phyloP scores from a whole-genome alignment of 2,329 filamentous ascomycete species.

The Fusarium concolor region DNA sequence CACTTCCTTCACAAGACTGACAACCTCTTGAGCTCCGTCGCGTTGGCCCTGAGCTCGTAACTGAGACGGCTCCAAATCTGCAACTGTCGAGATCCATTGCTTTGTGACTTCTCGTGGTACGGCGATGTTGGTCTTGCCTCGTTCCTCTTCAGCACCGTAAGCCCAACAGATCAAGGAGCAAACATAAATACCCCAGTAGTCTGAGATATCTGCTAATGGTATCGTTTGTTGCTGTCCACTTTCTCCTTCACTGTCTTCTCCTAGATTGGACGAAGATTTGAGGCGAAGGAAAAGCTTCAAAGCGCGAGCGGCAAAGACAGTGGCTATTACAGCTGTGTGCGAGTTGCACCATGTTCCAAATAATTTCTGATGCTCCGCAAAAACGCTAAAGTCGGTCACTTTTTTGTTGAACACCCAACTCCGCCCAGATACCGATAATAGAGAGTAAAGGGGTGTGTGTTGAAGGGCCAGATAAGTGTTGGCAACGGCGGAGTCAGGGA shows the following conservation, averaged over 20 bases:
- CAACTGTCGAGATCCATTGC: slow-evolving; percentile 56
- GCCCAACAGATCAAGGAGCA: slow-evolving; percentile 71
- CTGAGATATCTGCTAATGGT: slow-evolving; percentile 55
- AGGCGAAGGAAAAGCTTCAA: slow-evolving; percentile 59
- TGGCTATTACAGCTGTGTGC: slow-evolving; percentile 58
- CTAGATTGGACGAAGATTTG: slow-evolving; percentile 3
- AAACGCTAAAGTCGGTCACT: slow-evolving; percentile 57
- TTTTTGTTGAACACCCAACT: slow-evolving; percentile 70
- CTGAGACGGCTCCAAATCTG: slow-evolving; percentile 55
- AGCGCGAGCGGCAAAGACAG: slow-evolving; percentile 63
- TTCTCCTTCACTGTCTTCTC: slow-evolving; percentile 8
- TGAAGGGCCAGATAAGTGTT: slow-evolving; percentile 68
- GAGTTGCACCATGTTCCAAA: slow-evolving; percentile 61
- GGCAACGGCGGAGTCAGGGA: slow-evolving; percentile 58
- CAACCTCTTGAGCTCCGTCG: slow-evolving; percentile 58
- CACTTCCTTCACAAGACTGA: slow-evolving; percentile 60
- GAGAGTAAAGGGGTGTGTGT: slow-evolving; percentile 67
- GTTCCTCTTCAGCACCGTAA: slow-evolving; percentile 55
- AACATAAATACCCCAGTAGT: slow-evolving; percentile 68
- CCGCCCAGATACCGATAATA: slow-evolving; percentile 68
- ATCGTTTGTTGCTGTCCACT: slow-evolving; percentile 17
- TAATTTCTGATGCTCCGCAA: slow-evolving; percentile 59
- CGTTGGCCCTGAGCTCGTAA: slow-evolving; percentile 54
- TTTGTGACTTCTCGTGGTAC: slow-evolving; percentile 48
- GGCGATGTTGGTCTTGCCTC: slow-evolving; percentile 28